phyloP scores from a whole-genome alignment of 164 flowering plant genomes.

The Tetracentron sinense region DNA sequence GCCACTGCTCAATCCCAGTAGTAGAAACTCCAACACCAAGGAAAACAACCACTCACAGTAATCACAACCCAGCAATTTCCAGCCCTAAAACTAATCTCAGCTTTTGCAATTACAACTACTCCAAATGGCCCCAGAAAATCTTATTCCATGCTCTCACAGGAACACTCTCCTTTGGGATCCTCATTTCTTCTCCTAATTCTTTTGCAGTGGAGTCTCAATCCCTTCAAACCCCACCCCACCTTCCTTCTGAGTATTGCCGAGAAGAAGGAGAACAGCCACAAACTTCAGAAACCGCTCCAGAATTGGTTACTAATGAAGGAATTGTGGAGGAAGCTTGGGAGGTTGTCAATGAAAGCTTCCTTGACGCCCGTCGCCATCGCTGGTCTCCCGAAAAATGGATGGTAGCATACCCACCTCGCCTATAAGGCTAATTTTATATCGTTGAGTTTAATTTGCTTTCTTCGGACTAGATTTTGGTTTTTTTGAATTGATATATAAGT shows the following conservation, averaged over 20 bases:
- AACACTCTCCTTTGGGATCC: slow-evolving; percentile 43
- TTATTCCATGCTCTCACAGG: slow-evolving; percentile 31
- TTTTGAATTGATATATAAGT: too few species aligned
- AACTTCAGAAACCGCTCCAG: slow-evolving; percentile 22
- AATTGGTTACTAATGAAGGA: slow-evolving; percentile 48
- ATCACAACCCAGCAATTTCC: neutral
- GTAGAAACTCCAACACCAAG: neutral
- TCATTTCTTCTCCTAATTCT: slow-evolving; percentile 34
- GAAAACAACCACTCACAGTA: neutral
- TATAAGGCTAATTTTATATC: neutral
- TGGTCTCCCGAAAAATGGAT: slow-evolving; percentile 84
- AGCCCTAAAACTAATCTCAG: neutral
- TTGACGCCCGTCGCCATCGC: slow-evolving; percentile 46
- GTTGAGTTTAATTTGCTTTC: too few species aligned
- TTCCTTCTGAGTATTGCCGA: slow-evolving; percentile 23
- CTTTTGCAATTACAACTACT: neutral
- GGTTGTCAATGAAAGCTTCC: slow-evolving; percentile 77
- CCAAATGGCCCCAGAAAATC: slow-evolving; percentile 26
- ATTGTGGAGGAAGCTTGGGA: slow-evolving; percentile 95
- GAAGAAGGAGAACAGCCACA: slow-evolving; percentile 22
- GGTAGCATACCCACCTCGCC: slow-evolving; percentile 30
- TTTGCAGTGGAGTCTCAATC: slow-evolving; percentile 18
- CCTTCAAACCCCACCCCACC: slow-evolving; percentile 12
- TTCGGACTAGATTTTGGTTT: too few species aligned
- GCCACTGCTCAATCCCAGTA: slow-evolving; percentile 4